Percentiles rank a stretch among this genome's conserved stretches.
phyloP scores from a whole-genome alignment of 495 filamentous ascomycete genomes.

The Lineolata rhizophorae region DNA sequence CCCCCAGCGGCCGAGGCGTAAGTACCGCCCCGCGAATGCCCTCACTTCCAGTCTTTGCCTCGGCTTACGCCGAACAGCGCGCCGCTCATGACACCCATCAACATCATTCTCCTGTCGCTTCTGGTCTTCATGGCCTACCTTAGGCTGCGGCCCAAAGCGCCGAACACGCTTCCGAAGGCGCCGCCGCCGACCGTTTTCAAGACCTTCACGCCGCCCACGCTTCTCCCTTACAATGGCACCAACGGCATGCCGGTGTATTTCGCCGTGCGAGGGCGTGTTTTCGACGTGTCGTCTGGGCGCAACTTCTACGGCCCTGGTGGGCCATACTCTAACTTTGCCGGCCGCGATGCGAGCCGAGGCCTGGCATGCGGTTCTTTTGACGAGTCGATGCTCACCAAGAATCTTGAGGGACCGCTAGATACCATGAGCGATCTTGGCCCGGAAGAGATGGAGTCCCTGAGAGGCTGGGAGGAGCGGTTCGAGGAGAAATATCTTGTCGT shows the following conservation, averaged over 20 bases:
- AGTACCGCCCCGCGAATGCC: no score
- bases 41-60: no score
- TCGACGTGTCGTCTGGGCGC: slow-evolving; percentile 64
- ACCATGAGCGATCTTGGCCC: slow-evolving; percentile 46
- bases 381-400: slow-evolving; percentile 86
- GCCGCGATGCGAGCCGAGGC: slow-evolving; percentile 79
- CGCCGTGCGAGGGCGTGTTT: slow-evolving; percentile 64
- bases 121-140: slow-evolving; percentile 27
- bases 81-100: slow-evolving; percentile 13
- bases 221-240: slow-evolving; percentile 72
- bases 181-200: slow-evolving; percentile 66
- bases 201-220: slow-evolving; percentile 70
- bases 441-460: slow-evolving; percentile 65
- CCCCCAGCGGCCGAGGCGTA: no score
- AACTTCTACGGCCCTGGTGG: slow-evolving; percentile 91
- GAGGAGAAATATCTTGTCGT: slow-evolving; percentile 84
- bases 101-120: slow-evolving; percentile 17
- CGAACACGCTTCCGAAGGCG: slow-evolving; percentile 38
- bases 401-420: slow-evolving; percentile 72
- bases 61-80: no score
- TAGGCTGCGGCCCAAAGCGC: slow-evolving; percentile 26
- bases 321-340: slow-evolving; percentile 85
- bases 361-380: slow-evolving; percentile 88
- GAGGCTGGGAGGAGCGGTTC: slow-evolving; percentile 85
- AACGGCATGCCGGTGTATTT: slow-evolving; percentile 58